Evolutionary conservation across 345 rosid genomes (phyloP).

Genomic region (Eucalyptus melliodora): DNA sequence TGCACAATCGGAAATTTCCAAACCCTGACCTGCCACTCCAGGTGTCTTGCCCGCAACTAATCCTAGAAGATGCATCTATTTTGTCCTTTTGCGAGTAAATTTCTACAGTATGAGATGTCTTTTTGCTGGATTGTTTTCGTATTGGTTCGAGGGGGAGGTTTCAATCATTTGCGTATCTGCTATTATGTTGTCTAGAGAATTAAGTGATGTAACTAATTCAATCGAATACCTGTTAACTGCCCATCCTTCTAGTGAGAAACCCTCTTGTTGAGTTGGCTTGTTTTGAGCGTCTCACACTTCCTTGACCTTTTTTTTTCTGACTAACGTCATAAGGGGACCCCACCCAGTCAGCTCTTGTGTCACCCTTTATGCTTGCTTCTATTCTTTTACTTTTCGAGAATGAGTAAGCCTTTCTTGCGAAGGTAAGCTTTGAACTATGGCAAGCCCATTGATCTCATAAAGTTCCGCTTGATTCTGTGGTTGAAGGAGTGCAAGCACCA

Average conservation of each 20-base stretch:
- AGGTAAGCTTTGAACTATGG: background rate
- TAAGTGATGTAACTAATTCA: background rate
- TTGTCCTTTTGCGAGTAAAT: background rate
- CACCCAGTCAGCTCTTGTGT: background rate
- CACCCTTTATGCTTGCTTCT: background rate
- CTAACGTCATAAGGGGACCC: background rate
- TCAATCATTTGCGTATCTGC: background rate
- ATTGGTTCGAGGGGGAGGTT: background rate
- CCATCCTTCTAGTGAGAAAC: background rate
- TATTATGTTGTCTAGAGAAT: background rate
- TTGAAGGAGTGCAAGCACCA: background rate
- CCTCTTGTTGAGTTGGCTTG: background rate
- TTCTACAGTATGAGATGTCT: background rate
- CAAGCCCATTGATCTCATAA: background rate
- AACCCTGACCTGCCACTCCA: slow-evolving; percentile 93
- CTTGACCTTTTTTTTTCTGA: background rate
- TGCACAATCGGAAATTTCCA: slow-evolving; percentile 82
- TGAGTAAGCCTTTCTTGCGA: background rate
- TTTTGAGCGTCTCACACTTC: background rate
- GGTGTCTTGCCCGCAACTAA: slow-evolving; percentile 30
- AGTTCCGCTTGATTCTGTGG: background rate
- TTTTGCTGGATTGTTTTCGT: background rate
- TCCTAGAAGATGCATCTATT: background rate
- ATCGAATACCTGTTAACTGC: background rate
- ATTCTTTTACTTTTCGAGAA: too few species aligned